phyloP scores from a whole-genome alignment of 257 asterid genomes.

The Solanum lycopersicoides region DNA sequence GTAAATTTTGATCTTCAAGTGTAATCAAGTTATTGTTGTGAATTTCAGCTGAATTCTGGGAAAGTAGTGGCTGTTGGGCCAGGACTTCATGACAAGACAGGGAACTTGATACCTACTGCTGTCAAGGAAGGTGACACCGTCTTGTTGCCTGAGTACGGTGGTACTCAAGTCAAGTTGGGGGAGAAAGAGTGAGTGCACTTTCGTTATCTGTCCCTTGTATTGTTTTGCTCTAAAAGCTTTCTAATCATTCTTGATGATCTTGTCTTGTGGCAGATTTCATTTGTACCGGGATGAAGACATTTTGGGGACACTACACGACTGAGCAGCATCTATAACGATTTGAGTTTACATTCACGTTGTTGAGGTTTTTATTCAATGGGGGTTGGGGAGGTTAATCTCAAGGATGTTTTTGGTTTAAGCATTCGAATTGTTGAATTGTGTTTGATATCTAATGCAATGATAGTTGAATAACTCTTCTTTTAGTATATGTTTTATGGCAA shows the following conservation, averaged over 20 bases:
- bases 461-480: not conserved
- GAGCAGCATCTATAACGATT: not conserved
- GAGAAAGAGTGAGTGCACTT: conserved; percentile 66
- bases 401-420: not conserved
- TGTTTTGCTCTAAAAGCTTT: not conserved
- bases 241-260: not conserved
- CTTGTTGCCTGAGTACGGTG: conserved; percentile 89
- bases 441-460: not conserved
- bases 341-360: not conserved
- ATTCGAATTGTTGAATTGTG: not conserved
- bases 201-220: not conserved
- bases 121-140: conserved; percentile 90
- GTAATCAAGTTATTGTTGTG: not conserved
- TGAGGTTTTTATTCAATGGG: not conserved
- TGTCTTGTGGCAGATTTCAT: conserved; percentile 34
- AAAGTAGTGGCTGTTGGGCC: conserved; percentile 83
- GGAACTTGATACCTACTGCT: conserved; percentile 56
- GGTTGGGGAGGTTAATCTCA: not conserved
- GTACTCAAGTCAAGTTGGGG: conserved; percentile 74
- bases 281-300: conserved; percentile 62
- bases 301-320: conserved; percentile 47
- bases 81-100: conserved; percentile 49
- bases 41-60: conserved; percentile 68
- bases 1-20: not conserved
- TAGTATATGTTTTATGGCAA: not conserved